phyloP scores from a whole-genome alignment of 179 eudicot species.

The Beta macrorhiza region DNA sequence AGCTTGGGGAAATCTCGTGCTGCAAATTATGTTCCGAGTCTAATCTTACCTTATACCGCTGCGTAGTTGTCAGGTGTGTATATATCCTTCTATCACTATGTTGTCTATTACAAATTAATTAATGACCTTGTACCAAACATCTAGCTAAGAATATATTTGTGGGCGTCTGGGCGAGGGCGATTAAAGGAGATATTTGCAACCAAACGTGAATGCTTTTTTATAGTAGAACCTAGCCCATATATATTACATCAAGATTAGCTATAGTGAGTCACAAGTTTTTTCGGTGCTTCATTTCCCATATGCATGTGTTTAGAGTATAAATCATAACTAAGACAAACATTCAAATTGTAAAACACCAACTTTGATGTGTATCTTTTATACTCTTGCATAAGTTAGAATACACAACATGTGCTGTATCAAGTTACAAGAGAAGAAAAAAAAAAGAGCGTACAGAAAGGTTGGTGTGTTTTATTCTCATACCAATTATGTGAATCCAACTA shows the following conservation, averaged over 20 bases:
- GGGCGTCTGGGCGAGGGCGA: not conserved
- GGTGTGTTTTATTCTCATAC: not conserved
- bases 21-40: conserved; percentile 1
- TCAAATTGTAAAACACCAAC: not conserved
- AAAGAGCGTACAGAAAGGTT: not conserved
- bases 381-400: not conserved
- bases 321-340: not conserved
- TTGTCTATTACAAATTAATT: not conserved
- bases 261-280: not conserved
- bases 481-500: not conserved
- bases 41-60: not conserved
- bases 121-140: not conserved
- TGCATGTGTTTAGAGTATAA: not conserved
- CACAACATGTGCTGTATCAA: not conserved
- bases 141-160: not conserved
- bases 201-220: not conserved
- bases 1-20: not conserved
- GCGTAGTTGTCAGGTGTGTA: conserved; percentile 5
- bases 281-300: not conserved
- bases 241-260: not conserved
- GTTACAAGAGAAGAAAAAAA: not conserved
- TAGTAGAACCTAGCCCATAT: not conserved
- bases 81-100: not conserved
- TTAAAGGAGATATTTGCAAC: not conserved
- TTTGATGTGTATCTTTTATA: not conserved